Percentiles rank a stretch among this genome's conserved stretches.
phyloP scores from a whole-genome alignment of 345 rosid genomes.

The Capsella bursapastoris region DNA sequence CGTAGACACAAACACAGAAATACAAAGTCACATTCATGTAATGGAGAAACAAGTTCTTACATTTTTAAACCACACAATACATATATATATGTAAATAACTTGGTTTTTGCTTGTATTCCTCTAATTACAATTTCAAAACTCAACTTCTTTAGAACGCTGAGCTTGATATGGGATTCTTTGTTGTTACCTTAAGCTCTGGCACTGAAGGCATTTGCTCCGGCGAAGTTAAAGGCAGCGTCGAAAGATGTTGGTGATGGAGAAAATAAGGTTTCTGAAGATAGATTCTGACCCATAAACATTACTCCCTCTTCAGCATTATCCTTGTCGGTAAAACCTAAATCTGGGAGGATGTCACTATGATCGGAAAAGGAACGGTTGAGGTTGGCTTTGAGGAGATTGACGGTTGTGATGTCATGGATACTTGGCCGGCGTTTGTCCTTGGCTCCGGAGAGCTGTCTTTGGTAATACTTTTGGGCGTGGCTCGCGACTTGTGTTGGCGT shows the following conservation, averaged over 20 bases:
- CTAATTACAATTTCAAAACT: constrained; percentile 33
- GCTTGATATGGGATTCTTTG: background rate
- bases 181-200: constrained; percentile 28
- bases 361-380: constrained; percentile 50
- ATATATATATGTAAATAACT: constrained; percentile 11
- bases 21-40: constrained; percentile 29
- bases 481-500: constrained; percentile 99
- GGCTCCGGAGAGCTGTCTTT: constrained; percentile 79
- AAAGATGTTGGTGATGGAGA: constrained; percentile 33
- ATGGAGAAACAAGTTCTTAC: background rate
- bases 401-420: constrained; percentile 87
- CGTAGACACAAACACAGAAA: constrained; percentile 31
- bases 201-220: constrained; percentile 20
- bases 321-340: constrained; percentile 34
- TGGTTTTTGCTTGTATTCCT: constrained; percentile 22
- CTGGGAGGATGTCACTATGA: constrained; percentile 37
- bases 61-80: constrained; percentile 22
- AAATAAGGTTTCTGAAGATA: constrained; percentile 29
- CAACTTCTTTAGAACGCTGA: constrained; percentile 27
- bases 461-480: constrained; percentile 98
- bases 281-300: constrained; percentile 21
- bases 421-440: constrained; percentile 94
- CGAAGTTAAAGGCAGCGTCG: constrained; percentile 33
- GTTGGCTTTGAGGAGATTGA: constrained; percentile 54
- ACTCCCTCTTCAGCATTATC: constrained; percentile 35